Evolutionary conservation across 2,329 filamentous ascomycete genomes (phyloP).

Genomic region (Pestalotiopsis sp.): DNA sequence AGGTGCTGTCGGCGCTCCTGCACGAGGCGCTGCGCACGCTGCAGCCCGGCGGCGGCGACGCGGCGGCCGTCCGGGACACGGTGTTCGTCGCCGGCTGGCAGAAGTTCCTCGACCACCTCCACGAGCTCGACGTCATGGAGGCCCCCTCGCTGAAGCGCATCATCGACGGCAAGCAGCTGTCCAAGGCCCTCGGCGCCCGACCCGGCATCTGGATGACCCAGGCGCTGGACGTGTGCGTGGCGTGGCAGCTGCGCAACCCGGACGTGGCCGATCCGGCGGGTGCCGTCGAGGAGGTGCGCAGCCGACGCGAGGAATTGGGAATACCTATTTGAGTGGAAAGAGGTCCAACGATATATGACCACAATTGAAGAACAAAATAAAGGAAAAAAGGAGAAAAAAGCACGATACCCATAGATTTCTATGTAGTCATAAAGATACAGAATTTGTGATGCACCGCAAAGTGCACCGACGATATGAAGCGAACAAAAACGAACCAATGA

Average conservation of each 20-base stretch:
- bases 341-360: neutral
- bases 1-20: slow-evolving; percentile 68
- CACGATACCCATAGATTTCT: slow-evolving; percentile 21
- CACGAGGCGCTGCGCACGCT: slow-evolving; percentile 57
- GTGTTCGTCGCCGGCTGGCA: slow-evolving; percentile 54
- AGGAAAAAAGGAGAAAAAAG: neutral
- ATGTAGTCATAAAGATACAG: neutral
- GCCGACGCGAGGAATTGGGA: slow-evolving; percentile 53
- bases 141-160: slow-evolving; percentile 61
- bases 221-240: slow-evolving; percentile 77
- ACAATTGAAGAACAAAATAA: neutral
- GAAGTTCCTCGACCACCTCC: slow-evolving; percentile 56
- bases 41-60: slow-evolving; percentile 23
- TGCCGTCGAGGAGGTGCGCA: slow-evolving; percentile 61
- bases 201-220: slow-evolving; percentile 83
- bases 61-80: slow-evolving; percentile 38
- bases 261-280: slow-evolving; percentile 57
- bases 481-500: neutral
- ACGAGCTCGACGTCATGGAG: slow-evolving; percentile 57
- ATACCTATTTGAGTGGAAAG: slow-evolving; percentile 30
- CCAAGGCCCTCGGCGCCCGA: slow-evolving; percentile 66
- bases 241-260: slow-evolving; percentile 87
- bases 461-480: neutral
- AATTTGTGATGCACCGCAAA: neutral
- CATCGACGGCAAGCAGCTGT: slow-evolving; percentile 75